These are phyloP conservation scores for Lentithecium fluviatile DNA, from an alignment of 495 filamentous ascomycete species.

Conservation along the genomic window DNA sequence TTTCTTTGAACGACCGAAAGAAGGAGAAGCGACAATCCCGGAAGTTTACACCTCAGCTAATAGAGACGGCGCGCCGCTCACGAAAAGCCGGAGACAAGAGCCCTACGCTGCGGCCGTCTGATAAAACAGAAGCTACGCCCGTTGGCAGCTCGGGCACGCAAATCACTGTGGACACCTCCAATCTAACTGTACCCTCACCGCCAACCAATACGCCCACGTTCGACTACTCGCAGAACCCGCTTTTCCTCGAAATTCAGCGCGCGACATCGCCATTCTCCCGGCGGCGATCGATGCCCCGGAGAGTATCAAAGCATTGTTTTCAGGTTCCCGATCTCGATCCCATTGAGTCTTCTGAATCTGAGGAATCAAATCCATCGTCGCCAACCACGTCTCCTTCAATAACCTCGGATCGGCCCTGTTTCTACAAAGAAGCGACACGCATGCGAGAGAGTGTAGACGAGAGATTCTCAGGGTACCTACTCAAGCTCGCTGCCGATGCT, in stretches of 20 bases:
- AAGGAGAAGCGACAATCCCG: slow-evolving; percentile 35
- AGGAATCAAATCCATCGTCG: slow-evolving; percentile 48
- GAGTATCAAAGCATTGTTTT: slow-evolving; percentile 53
- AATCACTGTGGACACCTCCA: slow-evolving; percentile 19
- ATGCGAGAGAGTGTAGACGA: slow-evolving; percentile 65
- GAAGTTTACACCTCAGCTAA: slow-evolving; percentile 58
- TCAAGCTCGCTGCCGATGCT: slow-evolving; percentile 71
- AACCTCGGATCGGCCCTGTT: slow-evolving; percentile 42
- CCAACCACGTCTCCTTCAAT: slow-evolving; percentile 51
- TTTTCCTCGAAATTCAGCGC: slow-evolving; percentile 27
- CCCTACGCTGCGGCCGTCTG: slow-evolving; percentile 35
- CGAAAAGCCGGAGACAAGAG: slow-evolving; percentile 43
- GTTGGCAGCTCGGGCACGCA: slow-evolving; percentile 17
- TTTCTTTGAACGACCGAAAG: slow-evolving; percentile 29
- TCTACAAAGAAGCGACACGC: slow-evolving; percentile 46
- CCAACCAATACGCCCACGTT: slow-evolving; percentile 29
- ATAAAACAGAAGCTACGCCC: slow-evolving; percentile 44
- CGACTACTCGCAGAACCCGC: slow-evolving; percentile 21
- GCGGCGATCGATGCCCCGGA: slow-evolving; percentile 44
- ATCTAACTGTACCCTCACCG: slow-evolving; percentile 19
- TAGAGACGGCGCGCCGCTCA: slow-evolving; percentile 57
- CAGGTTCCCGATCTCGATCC: slow-evolving; percentile 55
- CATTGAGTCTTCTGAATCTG: slow-evolving; percentile 58
- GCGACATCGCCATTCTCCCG: slow-evolving; percentile 34
- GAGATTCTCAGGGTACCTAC: slow-evolving; percentile 68